phyloP scores from a whole-genome alignment of 371 early-diverging fungal genomes.

The Apophysomyces sp. region DNA sequence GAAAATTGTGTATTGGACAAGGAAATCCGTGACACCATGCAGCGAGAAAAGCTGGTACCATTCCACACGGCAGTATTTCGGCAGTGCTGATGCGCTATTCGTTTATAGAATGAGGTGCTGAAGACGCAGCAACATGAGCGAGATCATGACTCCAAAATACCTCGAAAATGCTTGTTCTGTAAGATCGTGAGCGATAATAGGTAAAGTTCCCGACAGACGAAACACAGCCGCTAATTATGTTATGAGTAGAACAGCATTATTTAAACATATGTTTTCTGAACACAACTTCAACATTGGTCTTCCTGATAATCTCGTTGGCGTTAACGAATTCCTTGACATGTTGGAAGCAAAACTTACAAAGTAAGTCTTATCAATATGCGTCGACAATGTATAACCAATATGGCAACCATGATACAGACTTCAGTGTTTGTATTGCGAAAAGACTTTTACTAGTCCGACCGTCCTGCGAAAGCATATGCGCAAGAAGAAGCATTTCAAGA shows the following conservation, averaged over 20 bases:
- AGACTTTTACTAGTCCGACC: slow-evolving; percentile 82
- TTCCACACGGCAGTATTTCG: too few relatives aligned
- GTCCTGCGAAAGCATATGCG: slow-evolving; percentile 96
- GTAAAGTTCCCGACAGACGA: slow-evolving; percentile 8
- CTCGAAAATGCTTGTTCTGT: slow-evolving; percentile 93
- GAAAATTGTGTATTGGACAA: slow-evolving; percentile 61
- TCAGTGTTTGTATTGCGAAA: slow-evolving; percentile 95
- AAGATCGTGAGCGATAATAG: slow-evolving; percentile 71
- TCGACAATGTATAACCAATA: neutral
- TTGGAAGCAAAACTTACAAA: slow-evolving; percentile 75
- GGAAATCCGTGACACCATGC: slow-evolving; percentile 71
- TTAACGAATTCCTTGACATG: slow-evolving; percentile 81
- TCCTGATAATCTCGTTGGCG: slow-evolving; percentile 89
- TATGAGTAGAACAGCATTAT: slow-evolving; percentile 51
- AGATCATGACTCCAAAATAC: slow-evolving; percentile 60
- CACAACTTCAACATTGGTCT: slow-evolving; percentile 95
- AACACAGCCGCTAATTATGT: neutral
- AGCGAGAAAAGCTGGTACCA: slow-evolving; percentile 70
- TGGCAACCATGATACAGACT: slow-evolving; percentile 39
- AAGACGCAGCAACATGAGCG: slow-evolving; percentile 80
- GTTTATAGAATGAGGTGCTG: slow-evolving; percentile 67
- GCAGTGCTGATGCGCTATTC: neutral
- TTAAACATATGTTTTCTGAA: slow-evolving; percentile 89
- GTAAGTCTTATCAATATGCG: slow-evolving; percentile 29
- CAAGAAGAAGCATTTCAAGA: slow-evolving; percentile 98